Evolutionary conservation across 2,329 filamentous ascomycete genomes (phyloP), one percentile per base, ranked within the genome.

Genomic region (Pyricularia sp.): DNA sequence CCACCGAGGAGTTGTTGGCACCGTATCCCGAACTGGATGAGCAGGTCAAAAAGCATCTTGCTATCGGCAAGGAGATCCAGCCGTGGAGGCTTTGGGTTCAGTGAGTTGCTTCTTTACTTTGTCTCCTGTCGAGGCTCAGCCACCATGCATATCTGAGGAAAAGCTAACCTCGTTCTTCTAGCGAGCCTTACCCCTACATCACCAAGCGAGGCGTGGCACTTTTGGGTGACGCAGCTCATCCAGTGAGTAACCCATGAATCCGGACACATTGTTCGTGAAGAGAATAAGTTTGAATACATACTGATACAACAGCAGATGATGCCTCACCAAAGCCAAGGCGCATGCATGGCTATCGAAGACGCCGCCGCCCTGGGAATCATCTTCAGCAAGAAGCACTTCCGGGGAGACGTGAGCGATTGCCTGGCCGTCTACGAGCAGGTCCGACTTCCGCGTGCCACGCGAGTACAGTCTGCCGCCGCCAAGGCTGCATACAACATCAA

Each of bases 341-440:
- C 88, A 0, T 89, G 87, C 72, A 89, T 88, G 86, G 87, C 88
- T 0, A 89, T 90, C 64, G 88, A 90, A 74, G 88, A 90, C 70
- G 86, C 87, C 0, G 88, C 85, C 0, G 86, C 86, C 0, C 75
- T 91, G 0, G 88, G 88, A 0, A 86, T 90, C 20, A 69, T 90
- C 0, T 90, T 91, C 74, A 83, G 78, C 75, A 76, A 77, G 71
- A 73, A 74, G 9, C 77, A 81, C 71, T 85, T 85, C 70, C 72
- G 74, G 7, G 84, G 84, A 3, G 78, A 86, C 70, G 74, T 88
- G 20, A 73, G 72, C 0, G 78, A 85, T 68, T 75, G 82, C 0
- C 79, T 89, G 1, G 74, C 76, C 2, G 78, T 84, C 0, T 88
- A 88, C 72, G 78, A 85, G 66, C 73, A 81, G n/a, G 78, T 87